Evolutionary conservation across 768 basidiomycete genomes (phyloP).

Genomic region (Polyporus arcularius): DNA sequence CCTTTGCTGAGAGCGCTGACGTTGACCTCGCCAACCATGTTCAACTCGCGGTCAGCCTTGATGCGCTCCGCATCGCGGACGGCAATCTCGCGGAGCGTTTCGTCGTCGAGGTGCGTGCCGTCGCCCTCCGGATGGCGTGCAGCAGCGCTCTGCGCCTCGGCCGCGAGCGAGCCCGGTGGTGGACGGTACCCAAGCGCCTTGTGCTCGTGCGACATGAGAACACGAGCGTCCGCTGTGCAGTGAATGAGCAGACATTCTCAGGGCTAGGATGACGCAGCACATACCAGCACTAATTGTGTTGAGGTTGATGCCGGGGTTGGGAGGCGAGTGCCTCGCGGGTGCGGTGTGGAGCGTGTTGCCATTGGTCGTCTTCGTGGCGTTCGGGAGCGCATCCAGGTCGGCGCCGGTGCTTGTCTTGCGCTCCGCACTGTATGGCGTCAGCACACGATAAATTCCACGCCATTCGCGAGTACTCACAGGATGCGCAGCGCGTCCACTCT

Average conservation of each 20-base stretch:
- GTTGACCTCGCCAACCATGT: slow-evolving; percentile 18
- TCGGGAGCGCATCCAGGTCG: slow-evolving; percentile 6
- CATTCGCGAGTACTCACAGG: slow-evolving; percentile 12
- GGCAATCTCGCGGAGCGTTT: slow-evolving; percentile 24
- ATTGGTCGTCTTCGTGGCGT: slow-evolving; percentile 1
- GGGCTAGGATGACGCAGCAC: not conserved
- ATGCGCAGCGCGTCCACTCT: slow-evolving; percentile 29
- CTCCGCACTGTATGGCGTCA: slow-evolving; percentile 14
- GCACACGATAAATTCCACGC: not conserved
- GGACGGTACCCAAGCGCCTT: slow-evolving; percentile 33
- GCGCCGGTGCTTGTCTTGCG: slow-evolving; percentile 16
- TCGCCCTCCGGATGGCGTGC: slow-evolving; percentile 26
- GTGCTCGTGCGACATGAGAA: slow-evolving; percentile 33
- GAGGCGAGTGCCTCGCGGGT: slow-evolving; percentile 9
- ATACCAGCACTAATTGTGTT: slow-evolving; percentile 23
- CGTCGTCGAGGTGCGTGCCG: slow-evolving; percentile 20
- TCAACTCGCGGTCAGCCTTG: slow-evolving; percentile 28
- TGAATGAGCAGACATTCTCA: not conserved
- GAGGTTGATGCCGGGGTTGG: slow-evolving; percentile 21
- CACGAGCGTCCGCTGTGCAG: slow-evolving; percentile 24
- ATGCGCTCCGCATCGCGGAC: slow-evolving; percentile 29
- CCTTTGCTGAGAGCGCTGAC: slow-evolving; percentile 18
- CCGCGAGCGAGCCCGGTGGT: slow-evolving; percentile 32
- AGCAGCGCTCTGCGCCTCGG: slow-evolving; percentile 31
- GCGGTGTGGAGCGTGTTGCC: slow-evolving; percentile 5